Conservation (phyloP, 192 early-diverging fungal species). For the Geranomyces michiganensis region DNA sequence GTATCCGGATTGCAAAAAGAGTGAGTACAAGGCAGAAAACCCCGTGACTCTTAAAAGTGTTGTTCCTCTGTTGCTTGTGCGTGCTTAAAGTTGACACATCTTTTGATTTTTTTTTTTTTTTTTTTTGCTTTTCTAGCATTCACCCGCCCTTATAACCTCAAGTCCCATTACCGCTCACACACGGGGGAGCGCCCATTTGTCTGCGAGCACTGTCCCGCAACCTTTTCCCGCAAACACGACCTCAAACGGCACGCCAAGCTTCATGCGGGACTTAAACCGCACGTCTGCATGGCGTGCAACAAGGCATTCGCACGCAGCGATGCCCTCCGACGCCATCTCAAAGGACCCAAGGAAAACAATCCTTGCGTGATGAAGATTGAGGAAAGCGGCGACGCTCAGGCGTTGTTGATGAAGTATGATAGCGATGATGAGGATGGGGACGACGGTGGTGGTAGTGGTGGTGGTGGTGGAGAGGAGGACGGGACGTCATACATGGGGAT, state of each 20-base stretch:
- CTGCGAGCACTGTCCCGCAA: conserved; percentile 69
- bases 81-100: not conserved
- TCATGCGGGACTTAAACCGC: conserved; percentile 41
- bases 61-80: not conserved
- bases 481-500: too few relatives aligned
- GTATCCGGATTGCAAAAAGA: conserved; percentile 45
- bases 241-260: conserved; percentile 74
- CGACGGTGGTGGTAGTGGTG: too few relatives aligned
- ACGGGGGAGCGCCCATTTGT: conserved; percentile 68
- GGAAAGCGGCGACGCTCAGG: conserved; percentile 35
- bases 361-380: conserved; percentile 14
- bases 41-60: too few relatives aligned
- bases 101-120: not conserved
- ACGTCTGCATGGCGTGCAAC: conserved; percentile 41
- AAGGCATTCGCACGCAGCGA: conserved; percentile 50
- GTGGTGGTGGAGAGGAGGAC: too few relatives aligned
- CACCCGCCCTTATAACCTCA: conserved; percentile 71
- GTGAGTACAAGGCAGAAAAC: conserved; percentile 39
- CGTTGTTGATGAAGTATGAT: too few relatives aligned
- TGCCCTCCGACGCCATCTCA: conserved; percentile 46
- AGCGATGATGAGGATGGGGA: too few relatives aligned
- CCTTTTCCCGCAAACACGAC: conserved; percentile 90
- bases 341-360: conserved; percentile 8
- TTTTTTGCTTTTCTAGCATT: conserved; percentile 40
- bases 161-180: conserved; percentile 68